These are phyloP conservation scores for Limnomonas spitsbergensis DNA, from an alignment of 139 green algal genomes.

Conservation along the genomic window DNA sequence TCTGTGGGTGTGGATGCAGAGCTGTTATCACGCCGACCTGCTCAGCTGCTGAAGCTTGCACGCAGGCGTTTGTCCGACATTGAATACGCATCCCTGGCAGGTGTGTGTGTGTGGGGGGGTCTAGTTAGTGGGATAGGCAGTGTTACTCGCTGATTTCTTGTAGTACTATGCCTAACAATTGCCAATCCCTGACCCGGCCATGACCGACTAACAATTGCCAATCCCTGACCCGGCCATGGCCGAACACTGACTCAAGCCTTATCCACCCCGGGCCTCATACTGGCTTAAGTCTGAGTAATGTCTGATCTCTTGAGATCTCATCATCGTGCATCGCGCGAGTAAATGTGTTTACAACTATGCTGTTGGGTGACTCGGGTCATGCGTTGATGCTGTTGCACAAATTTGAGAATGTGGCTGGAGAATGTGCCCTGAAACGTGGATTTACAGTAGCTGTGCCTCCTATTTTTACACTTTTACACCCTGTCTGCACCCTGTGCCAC, in stretches of 20 bases:
- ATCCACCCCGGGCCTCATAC: too few relatives aligned
- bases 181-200: not conserved
- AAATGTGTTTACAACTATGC: not conserved
- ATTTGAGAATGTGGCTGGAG: not conserved
- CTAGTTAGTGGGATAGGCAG: not conserved
- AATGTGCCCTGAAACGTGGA: not conserved
- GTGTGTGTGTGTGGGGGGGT: conserved; percentile 12
- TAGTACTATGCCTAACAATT: not conserved
- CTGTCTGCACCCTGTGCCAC: not conserved
- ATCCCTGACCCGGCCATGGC: not conserved
- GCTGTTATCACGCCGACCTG: conserved; percentile 10
- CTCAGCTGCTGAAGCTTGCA: conserved; percentile 49
- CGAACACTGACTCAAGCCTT: not conserved
- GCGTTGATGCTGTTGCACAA: not conserved
- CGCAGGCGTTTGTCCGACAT: conserved; percentile 35
- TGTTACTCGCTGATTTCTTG: too few relatives aligned
- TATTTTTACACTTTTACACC: not conserved
- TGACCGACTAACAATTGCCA: not conserved
- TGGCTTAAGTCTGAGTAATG: too few relatives aligned
- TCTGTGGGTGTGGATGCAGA: conserved; percentile 67
- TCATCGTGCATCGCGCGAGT: too few relatives aligned
- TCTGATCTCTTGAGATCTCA: too few relatives aligned
- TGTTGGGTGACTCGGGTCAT: not conserved
- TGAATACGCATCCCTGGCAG: conserved; percentile 38
- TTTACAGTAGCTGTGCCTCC: not conserved